Conservation (phyloP, 441 rosid species). For the Populus hybrid region DNA sequence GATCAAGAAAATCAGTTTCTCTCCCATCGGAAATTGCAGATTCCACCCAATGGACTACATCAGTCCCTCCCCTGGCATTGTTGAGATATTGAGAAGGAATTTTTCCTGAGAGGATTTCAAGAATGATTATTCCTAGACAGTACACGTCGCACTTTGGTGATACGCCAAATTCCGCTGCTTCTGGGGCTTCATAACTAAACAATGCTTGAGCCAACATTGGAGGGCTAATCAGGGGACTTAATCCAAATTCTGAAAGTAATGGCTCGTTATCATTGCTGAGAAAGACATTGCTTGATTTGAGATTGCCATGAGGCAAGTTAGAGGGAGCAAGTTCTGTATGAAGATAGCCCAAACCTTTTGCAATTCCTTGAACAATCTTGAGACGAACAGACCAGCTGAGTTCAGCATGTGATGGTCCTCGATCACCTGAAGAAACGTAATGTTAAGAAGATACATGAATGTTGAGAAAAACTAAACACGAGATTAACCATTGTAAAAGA, state of each 20-base stretch:
- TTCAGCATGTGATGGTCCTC: constrained; percentile 32
- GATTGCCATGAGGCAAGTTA: constrained; percentile 35
- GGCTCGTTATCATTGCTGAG: constrained; percentile 54
- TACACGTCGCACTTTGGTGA: constrained; percentile 67
- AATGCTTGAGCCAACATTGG: constrained; percentile 18
- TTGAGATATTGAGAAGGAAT: constrained; percentile 53
- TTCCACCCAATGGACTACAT: constrained; percentile 49
- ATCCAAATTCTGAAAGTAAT: constrained; percentile 55
- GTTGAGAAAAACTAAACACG: neutral
- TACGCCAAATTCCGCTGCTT: constrained; percentile 34
- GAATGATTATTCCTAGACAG: constrained; percentile 65
- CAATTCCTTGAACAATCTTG: constrained; percentile 59
- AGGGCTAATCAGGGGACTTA: constrained; percentile 34
- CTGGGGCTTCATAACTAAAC: constrained; percentile 60
- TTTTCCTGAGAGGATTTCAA: constrained; percentile 71
- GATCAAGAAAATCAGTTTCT: constrained; percentile 55
- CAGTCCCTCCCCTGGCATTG: constrained; percentile 48
- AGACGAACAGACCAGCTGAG: constrained; percentile 61
- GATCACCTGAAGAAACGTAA: constrained; percentile 38
- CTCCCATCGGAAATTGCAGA: constrained; percentile 39
- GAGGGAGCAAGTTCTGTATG: constrained; percentile 45
- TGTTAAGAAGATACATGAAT: neutral
- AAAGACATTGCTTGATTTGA: constrained; percentile 43
- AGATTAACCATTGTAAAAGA: neutral
- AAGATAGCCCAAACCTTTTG: constrained; percentile 57